Evolutionary conservation across 176 grass and related monocot genomes (phyloP), one percentile per base, ranked within the genome.

Genomic region (Coix lacrymajobi): DNA sequence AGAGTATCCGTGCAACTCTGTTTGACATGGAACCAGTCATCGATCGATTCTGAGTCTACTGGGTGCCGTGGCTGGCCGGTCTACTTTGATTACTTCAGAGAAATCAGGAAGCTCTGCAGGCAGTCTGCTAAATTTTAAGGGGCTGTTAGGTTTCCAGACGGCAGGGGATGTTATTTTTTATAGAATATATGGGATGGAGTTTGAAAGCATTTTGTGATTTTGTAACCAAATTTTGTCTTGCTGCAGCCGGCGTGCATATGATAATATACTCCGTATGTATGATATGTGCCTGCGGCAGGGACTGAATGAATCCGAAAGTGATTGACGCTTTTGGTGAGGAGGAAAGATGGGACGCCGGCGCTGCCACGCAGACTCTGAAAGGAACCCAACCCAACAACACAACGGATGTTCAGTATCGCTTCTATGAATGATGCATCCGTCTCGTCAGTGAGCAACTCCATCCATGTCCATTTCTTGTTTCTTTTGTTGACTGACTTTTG

Each of bases 201-300:
- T 12, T 26, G 28, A 34, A 66, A 34, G 19, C 61, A 46, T 30
- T 30, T 32, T 22, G 19, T 48, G 11, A n/a, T 33, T 12, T n/a
- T 22, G 17, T 34, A 17, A 12, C 41, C 19, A 2, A 25, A 4
- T 49, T 54, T 79, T 37, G 38, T 78, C 32, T 49, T 37, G 43
- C 31, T 54, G 31, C 64, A 69, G 64, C 78, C 78, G 78, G 64
- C 62, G 60, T 43, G 76, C 26, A 7, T 43, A 62, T 62, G 75
- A n/a, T n/a, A n/a, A n/a, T n/a, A n/a, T n/a, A n/a, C n/a, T n/a
- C n/a, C n/a, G n/a, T n/a, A n/a, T n/a, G n/a, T n/a, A n/a, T n/a
- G n/a, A n/a, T n/a, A n/a, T n/a, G n/a, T n/a, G n/a, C n/a, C n/a
- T n/a, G n/a, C n/a, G n/a, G n/a, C n/a, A n/a, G n/a, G 40, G 28